Evolutionary conservation across 202 grass and related monocot species (phyloP).

Genomic region (Zizania palustris): DNA sequence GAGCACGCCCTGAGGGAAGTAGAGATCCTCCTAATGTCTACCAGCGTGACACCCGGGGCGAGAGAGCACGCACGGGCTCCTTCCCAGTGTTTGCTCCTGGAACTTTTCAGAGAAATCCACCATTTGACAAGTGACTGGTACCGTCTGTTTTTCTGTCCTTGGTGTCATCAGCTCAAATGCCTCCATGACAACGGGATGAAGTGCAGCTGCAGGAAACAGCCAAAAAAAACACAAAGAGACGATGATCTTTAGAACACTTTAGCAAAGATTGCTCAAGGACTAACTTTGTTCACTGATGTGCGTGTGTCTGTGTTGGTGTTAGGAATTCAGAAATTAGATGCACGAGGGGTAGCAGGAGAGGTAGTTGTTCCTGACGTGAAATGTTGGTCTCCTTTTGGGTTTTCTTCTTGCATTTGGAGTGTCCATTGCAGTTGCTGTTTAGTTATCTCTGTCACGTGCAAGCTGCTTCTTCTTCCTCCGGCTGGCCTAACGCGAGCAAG

Average conservation of each 20-base stretch:
- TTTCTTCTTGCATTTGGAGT: slow-evolving; percentile 16
- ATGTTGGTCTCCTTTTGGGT: background rate
- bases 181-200: background rate
- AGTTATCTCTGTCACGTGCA: background rate
- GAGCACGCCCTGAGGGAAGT: slow-evolving; percentile 49
- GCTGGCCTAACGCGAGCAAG: no score
- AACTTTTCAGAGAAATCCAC: slow-evolving; percentile 58
- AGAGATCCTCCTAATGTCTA: slow-evolving; percentile 60
- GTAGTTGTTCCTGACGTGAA: slow-evolving; percentile 26
- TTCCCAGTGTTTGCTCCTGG: slow-evolving; percentile 81
- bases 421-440: background rate
- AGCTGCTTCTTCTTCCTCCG: no score
- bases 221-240: slow-evolving; percentile 3
- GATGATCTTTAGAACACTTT: background rate
- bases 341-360: slow-evolving; percentile 19
- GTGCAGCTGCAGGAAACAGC: slow-evolving; percentile 9
- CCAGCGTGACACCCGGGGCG: slow-evolving; percentile 45
- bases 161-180: slow-evolving; percentile 23
- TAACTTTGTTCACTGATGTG: slow-evolving; percentile 45
- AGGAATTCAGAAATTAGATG: slow-evolving; percentile 36
- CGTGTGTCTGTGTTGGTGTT: background rate
- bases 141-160: slow-evolving; percentile 16
- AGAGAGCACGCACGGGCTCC: slow-evolving; percentile 56
- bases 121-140: slow-evolving; percentile 60
- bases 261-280: background rate